Evolutionary conservation across 768 basidiomycete genomes (phyloP), one percentile per base, ranked within the genome.

Genomic region (Boletales sp.): DNA sequence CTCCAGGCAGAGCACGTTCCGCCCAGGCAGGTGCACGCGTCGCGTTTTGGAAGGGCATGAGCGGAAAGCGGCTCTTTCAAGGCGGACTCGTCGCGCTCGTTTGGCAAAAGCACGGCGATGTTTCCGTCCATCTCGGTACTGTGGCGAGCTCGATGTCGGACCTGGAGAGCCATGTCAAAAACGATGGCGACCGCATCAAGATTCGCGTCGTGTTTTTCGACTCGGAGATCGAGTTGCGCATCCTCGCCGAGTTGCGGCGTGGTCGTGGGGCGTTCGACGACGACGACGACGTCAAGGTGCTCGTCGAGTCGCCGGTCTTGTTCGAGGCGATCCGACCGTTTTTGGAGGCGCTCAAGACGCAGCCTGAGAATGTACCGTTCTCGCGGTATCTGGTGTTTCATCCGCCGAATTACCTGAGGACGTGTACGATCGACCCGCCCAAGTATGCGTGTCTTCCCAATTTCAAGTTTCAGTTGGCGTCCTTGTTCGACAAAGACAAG

Each of bases 321-420:
- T 86, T 77, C 51, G 86, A 86, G 51, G 72, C 82, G 0, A 76
- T 84, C 32, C 72, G 83, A 8, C 87, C 87, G 0, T 88, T 88
- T 69, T 71, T 89, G 13, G 74, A 84, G 50, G 74, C 79, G 0
- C 71, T 89, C 4, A 72, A 79, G 53, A 66, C 70, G 2, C 84
- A 82, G 47, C 83, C 87, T 0, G 75, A 78, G 41, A 62, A 67
- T 2, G 51, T 88, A 8, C 85, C 84, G 0, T 84, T 87, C 60
- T 59, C 72, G 0, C 62, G 62, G 10, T 78, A 80, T 41, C 72
- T 87, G 18, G 74, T 73, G 0, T 80, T 81, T 47, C 72, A 57
- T 11, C 70, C 75, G 8, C 54, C 44, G 0, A 62, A 57, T 6
- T 72, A 61, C 47, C 57, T 82, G n/a, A 45, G 51, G 2, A 55